phyloP scores from a whole-genome alignment of 78 protist genomes.

The Speleostelium caveatum region DNA sequence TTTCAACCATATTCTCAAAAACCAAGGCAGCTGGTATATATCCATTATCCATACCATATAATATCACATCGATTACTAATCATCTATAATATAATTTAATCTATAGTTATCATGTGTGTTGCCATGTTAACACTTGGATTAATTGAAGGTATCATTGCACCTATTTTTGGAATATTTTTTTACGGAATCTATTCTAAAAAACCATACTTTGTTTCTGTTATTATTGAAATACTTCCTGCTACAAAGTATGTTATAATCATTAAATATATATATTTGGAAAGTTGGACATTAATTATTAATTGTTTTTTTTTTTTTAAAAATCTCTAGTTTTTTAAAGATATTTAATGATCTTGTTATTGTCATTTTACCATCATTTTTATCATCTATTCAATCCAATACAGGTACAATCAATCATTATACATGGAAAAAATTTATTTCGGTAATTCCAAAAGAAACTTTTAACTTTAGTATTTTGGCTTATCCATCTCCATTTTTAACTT shows the following conservation, averaged over 20 bases:
- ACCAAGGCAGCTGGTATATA: conserved; percentile 22
- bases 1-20: background rate
- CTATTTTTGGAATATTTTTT: background rate
- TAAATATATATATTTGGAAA: too few relatives aligned
- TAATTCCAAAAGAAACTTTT: too few relatives aligned
- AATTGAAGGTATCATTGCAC: background rate
- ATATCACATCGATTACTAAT: too few relatives aligned
- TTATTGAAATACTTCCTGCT: background rate
- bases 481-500: background rate
- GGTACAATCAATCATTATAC: too few relatives aligned
- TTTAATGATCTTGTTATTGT: background rate
- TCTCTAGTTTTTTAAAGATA: background rate
- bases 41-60: too few relatives aligned
- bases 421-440: too few relatives aligned
- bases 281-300: too few relatives aligned
- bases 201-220: background rate
- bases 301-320: too few relatives aligned
- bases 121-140: background rate
- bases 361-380: background rate
- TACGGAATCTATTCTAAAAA: background rate
- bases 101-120: background rate
- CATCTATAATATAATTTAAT: too few relatives aligned
- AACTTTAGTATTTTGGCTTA: too few relatives aligned
- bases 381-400: too few relatives aligned
- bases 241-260: too few relatives aligned